Conservation (phyloP, 257 asterid genomes). For the Solanum bulbocastanum region DNA sequence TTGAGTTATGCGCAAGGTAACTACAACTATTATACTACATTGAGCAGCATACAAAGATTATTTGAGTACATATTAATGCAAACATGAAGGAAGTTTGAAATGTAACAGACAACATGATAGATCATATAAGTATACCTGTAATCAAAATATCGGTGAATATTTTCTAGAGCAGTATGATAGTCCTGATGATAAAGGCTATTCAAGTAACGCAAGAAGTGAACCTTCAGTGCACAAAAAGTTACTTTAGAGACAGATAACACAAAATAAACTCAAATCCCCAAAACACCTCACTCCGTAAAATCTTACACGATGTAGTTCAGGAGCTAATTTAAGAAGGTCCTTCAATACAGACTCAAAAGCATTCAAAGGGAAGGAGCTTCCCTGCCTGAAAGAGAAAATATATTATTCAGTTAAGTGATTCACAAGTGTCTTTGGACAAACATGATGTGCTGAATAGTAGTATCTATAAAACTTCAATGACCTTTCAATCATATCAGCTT, state of each 20-base stretch:
- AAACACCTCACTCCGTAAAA: constrained; percentile 4
- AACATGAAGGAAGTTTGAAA: neutral
- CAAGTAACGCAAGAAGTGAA: constrained; percentile 82
- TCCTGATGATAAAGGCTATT: constrained; percentile 84
- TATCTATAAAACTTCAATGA: constrained; percentile 12
- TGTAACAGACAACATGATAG: neutral
- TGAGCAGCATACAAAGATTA: neutral
- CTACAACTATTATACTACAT: neutral
- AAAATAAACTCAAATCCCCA: constrained; percentile 3
- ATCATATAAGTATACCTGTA: constrained; percentile 62
- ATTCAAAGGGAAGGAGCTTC: constrained; percentile 63
- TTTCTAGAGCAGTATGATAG: constrained; percentile 78
- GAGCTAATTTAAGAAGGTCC: constrained; percentile 81
- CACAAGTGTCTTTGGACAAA: neutral
- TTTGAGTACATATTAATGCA: neutral
- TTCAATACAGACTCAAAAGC: constrained; percentile 63
- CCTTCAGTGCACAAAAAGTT: constrained; percentile 43
- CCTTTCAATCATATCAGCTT: constrained; percentile 76
- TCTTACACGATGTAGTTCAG: constrained; percentile 84
- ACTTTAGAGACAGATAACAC: constrained; percentile 4
- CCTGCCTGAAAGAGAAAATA: constrained; percentile 36
- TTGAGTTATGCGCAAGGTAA: neutral
- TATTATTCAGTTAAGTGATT: neutral
- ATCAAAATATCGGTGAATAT: constrained; percentile 94
- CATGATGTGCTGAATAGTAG: neutral